A percentile compares a stretch with the other conserved stretches of the same genome.
These are phyloP conservation scores for Lachnellula cervina DNA, from an alignment of 2,329 filamentous ascomycete genomes.

Conservation along the genomic window DNA sequence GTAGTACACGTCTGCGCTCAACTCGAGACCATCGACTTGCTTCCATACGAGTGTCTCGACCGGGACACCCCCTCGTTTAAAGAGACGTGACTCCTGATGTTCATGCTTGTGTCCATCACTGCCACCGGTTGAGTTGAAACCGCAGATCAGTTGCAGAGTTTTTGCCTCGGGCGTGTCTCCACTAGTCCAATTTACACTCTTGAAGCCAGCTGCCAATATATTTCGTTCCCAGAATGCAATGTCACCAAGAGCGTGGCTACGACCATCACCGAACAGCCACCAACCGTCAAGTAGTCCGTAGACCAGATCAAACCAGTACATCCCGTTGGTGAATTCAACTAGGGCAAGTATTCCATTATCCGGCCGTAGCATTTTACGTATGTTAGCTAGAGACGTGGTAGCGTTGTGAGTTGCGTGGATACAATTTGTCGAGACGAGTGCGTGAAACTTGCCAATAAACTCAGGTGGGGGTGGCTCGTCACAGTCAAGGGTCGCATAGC, in stretches of 20 bases:
- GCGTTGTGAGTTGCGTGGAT: constrained; percentile 17
- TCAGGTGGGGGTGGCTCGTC: constrained; percentile 6
- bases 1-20: constrained; percentile 32
- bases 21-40: constrained; percentile 7
- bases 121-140: neutral
- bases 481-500: constrained; percentile 10
- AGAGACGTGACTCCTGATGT: neutral
- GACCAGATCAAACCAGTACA: constrained; percentile 23
- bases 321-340: constrained; percentile 15
- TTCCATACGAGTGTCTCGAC: constrained; percentile 39
- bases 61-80: constrained; percentile 36
- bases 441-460: constrained; percentile 9
- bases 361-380: constrained; percentile 3
- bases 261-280: constrained; percentile 15
- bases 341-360: constrained; percentile 12
- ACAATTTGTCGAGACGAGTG: constrained; percentile 16
- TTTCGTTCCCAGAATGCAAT: constrained; percentile 7
- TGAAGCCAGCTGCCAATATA: constrained; percentile 8
- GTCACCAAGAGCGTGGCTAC: constrained; percentile 11
- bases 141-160: neutral
- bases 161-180: neutral
- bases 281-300: constrained; percentile 10
- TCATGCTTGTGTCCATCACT: neutral
- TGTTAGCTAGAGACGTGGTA: constrained; percentile 4
- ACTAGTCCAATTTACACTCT: constrained; percentile 1